Evolutionary conservation across 1,139 yeast species (phyloP).

Genomic region (Pichia sp.): DNA sequence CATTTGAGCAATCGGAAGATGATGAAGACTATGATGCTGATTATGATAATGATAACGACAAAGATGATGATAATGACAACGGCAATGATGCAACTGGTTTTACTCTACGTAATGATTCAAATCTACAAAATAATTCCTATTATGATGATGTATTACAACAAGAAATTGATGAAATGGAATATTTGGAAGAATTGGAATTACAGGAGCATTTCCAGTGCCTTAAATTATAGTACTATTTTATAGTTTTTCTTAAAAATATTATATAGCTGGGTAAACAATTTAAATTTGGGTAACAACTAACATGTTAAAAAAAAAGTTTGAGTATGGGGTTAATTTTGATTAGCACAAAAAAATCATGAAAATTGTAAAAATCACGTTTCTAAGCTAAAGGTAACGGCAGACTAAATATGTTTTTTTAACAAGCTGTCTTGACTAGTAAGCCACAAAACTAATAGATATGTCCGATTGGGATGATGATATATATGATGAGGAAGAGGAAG

Average conservation of each 20-base stretch:
- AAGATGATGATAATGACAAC: neutral
- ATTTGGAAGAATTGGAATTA: constrained; percentile 10
- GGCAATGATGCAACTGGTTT: too few relatives aligned
- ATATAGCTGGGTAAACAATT: neutral
- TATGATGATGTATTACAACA: constrained; percentile 8
- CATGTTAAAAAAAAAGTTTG: too few relatives aligned
- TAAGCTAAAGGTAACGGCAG: neutral
- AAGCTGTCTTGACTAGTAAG: too few relatives aligned
- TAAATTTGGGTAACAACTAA: neutral
- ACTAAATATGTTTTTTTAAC: too few relatives aligned
- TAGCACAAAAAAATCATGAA: neutral
- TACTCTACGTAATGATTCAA: neutral
- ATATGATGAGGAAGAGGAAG: constrained; percentile 30
- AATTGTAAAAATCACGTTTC: neutral
- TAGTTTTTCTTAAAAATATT: neutral
- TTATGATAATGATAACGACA: constrained; percentile 14
- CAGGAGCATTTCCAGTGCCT: constrained; percentile 3
- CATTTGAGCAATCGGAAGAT: constrained; percentile 17
- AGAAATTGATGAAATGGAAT: constrained; percentile 20
- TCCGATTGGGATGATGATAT: constrained; percentile 31
- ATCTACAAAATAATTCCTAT: neutral
- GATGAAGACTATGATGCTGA: constrained; percentile 24
- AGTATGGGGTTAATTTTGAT: neutral
- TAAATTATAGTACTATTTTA: neutral
- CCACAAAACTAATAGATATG: constrained; percentile 14